A percentile compares a stretch with the other conserved stretches of the same genome.
phyloP scores from a whole-genome alignment of 2,329 filamentous ascomycete species.

The Huntiella omanensis region DNA sequence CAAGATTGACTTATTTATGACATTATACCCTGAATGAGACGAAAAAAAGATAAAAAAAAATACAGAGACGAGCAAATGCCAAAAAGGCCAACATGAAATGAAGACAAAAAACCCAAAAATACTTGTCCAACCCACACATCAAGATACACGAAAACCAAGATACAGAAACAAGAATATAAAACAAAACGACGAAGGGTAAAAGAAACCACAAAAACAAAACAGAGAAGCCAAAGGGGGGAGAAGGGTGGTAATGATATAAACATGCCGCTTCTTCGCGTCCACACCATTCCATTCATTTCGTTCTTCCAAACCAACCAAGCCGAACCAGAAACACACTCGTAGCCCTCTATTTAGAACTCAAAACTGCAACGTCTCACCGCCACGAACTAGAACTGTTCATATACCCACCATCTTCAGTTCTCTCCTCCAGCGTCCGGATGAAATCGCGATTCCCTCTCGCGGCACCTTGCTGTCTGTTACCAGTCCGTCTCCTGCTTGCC shows the following conservation, averaged over 20 bases:
- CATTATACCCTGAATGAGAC: neutral
- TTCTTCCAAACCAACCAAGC: neutral
- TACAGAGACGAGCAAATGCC: constrained; percentile 5
- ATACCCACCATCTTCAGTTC: constrained; percentile 83
- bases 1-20: neutral
- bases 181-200: constrained; percentile 3
- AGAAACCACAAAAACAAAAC: neutral
- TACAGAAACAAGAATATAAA: constrained; percentile 1
- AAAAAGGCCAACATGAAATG: neutral
- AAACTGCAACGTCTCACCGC: neutral
- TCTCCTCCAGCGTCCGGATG: constrained; percentile 83
- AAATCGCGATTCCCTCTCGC: constrained; percentile 60
- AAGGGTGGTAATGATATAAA: neutral
- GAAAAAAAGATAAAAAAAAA: neutral
- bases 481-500: constrained; percentile 46
- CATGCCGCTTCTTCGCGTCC: neutral
- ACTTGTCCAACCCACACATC: neutral
- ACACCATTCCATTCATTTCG: neutral
- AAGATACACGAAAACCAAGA: constrained; percentile 1
- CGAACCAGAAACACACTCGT: neutral
- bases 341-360: neutral
- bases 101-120: constrained; percentile 2
- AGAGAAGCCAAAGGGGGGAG: neutral
- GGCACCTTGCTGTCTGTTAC: constrained; percentile 49
- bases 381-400: constrained; percentile 28